These are phyloP conservation scores for Hansenula sp. DNA, from an alignment of 1,139 yeast genomes.

Conservation along the genomic window DNA sequence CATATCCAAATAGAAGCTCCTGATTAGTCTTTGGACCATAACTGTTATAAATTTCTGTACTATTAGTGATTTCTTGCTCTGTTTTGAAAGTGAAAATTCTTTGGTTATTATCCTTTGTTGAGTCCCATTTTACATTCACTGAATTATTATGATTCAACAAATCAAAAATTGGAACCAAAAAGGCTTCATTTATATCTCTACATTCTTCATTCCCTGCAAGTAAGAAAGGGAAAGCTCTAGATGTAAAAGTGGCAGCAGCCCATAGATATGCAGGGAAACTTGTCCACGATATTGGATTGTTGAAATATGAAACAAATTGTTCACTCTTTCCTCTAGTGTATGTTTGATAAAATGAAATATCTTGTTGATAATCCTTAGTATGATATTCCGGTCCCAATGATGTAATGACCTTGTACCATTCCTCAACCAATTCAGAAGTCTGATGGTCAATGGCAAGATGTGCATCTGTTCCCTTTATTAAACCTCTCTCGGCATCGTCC, in stretches of 20 bases:
- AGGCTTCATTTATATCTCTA: slow-evolving; percentile 46
- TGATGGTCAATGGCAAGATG: slow-evolving; percentile 28
- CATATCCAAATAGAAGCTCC: slow-evolving; percentile 54
- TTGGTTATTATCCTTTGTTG: slow-evolving; percentile 16
- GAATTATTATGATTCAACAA: slow-evolving; percentile 66
- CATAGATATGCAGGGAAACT: slow-evolving; percentile 65
- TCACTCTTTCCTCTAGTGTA: slow-evolving; percentile 14
- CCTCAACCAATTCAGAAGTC: slow-evolving; percentile 9
- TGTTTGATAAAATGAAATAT: slow-evolving; percentile 16
- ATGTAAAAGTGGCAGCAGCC: slow-evolving; percentile 66
- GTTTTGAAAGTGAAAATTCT: slow-evolving; percentile 31
- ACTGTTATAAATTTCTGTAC: slow-evolving; percentile 63
- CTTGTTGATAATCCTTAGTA: slow-evolving; percentile 12
- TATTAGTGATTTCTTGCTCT: slow-evolving; percentile 22
- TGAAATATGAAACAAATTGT: slow-evolving; percentile 19
- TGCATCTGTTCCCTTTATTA: slow-evolving; percentile 61
- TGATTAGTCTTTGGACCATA: slow-evolving; percentile 87
- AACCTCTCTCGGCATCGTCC: slow-evolving; percentile 43
- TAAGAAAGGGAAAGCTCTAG: slow-evolving; percentile 75
- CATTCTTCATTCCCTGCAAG: slow-evolving; percentile 30
- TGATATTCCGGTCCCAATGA: slow-evolving; percentile 7
- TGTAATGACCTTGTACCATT: slow-evolving; percentile 21
- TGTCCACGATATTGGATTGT: slow-evolving; percentile 42
- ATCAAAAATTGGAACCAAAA: slow-evolving; percentile 76
- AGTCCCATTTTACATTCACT: slow-evolving; percentile 64